These are phyloP conservation scores for Pleurozium schreberi DNA, from an alignment of 225 moss, liverwort and hornwort species.

Conservation along the genomic window DNA sequence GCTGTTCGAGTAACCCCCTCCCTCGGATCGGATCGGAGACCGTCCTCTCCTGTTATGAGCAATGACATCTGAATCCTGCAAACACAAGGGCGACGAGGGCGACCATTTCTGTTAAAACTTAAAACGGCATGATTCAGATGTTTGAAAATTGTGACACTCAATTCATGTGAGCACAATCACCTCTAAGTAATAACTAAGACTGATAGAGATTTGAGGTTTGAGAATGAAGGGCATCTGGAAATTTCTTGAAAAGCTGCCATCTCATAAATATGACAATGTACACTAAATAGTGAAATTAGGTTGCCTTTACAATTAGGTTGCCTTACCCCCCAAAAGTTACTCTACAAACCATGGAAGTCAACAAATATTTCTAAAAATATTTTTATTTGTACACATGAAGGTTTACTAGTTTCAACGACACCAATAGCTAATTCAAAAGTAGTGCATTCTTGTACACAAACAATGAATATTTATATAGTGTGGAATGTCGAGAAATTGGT, in stretches of 20 bases:
- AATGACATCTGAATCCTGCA: background rate
- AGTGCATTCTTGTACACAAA: too few species aligned
- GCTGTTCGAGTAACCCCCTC: background rate
- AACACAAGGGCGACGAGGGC: background rate
- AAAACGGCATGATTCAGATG: background rate
- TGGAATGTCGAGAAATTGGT: too few species aligned
- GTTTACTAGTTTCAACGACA: too few species aligned
- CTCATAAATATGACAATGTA: background rate
- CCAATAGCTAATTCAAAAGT: too few species aligned
- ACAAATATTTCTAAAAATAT: too few species aligned
- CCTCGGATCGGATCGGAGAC: background rate
- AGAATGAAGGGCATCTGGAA: background rate
- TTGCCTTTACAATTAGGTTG: too few species aligned
- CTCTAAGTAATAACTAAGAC: too few species aligned
- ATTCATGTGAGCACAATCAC: background rate
- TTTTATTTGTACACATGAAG: too few species aligned
- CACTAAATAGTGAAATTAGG: too few species aligned
- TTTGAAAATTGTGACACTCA: background rate
- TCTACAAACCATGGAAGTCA: too few species aligned
- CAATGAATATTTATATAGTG: too few species aligned
- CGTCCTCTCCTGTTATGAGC: background rate
- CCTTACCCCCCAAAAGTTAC: too few species aligned
- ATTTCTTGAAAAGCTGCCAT: background rate
- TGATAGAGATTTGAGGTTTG: background rate
- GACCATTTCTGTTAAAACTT: background rate